phyloP scores from a whole-genome alignment of 495 filamentous ascomycete genomes.

The Astrothelium macrocarpum region DNA sequence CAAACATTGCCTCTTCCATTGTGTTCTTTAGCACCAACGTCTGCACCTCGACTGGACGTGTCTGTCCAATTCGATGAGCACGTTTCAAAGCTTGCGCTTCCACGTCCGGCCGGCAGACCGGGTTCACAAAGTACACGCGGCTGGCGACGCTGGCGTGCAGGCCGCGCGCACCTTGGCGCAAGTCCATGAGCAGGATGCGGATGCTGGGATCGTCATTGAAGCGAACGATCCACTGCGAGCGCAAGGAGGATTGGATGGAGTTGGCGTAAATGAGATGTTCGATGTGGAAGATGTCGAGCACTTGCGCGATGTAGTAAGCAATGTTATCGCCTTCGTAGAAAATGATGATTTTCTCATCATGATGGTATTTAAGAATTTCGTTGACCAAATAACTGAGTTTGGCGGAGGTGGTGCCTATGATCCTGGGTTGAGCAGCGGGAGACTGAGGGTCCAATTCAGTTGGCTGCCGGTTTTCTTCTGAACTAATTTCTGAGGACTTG shows the following conservation, averaged over 20 bases:
- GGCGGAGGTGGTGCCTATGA: slow-evolving; percentile 72
- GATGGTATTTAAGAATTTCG: slow-evolving; percentile 53
- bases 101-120: slow-evolving; percentile 74
- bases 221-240: slow-evolving; percentile 61
- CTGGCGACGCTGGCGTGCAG: slow-evolving; percentile 74
- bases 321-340: slow-evolving; percentile 87
- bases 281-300: slow-evolving; percentile 51
- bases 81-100: slow-evolving; percentile 90
- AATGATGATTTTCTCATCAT: slow-evolving; percentile 74
- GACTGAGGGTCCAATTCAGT: slow-evolving; percentile 36
- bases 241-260: slow-evolving; percentile 47
- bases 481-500: not conserved
- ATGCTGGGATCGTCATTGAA: slow-evolving; percentile 59
- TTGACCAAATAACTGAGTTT: slow-evolving; percentile 84
- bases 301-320: slow-evolving; percentile 60
- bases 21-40: slow-evolving; percentile 66
- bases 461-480: not conserved
- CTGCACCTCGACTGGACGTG: slow-evolving; percentile 70
- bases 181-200: slow-evolving; percentile 81
- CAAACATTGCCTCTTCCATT: slow-evolving; percentile 75
- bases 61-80: slow-evolving; percentile 80
- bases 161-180: slow-evolving; percentile 77
- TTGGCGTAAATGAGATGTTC: slow-evolving; percentile 62
- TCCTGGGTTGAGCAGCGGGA: slow-evolving; percentile 48
- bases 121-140: slow-evolving; percentile 85